Conservation (phyloP, 768 basidiomycete genomes). For the Xanthoconium stramineum region DNA sequence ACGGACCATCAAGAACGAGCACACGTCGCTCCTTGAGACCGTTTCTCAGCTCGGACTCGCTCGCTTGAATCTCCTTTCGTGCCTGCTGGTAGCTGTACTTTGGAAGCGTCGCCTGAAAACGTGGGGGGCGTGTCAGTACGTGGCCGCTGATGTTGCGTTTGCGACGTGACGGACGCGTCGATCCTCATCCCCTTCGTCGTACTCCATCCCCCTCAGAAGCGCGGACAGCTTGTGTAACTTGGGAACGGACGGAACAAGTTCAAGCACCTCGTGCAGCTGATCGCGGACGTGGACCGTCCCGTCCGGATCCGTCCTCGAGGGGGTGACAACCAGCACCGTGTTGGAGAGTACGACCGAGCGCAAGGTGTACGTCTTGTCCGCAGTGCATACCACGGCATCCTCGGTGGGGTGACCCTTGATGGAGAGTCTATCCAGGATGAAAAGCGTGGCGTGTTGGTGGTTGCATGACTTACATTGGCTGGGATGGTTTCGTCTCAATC, state of each 20-base stretch:
- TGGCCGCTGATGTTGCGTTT: no score
- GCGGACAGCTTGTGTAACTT: conserved; percentile 63
- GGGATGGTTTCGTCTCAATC: conserved; percentile 28
- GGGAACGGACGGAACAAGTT: conserved; percentile 75
- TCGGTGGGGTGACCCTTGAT: conserved; percentile 83
- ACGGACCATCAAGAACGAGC: conserved; percentile 63
- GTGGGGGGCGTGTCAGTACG: background rate
- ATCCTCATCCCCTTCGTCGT: conserved; percentile 61
- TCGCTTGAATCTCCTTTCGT: conserved; percentile 69
- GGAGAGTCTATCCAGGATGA: conserved; percentile 44
- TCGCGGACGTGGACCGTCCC: conserved; percentile 69
- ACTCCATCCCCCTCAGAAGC: conserved; percentile 62
- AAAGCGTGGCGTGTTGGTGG: background rate
- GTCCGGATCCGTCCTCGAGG: conserved; percentile 35
- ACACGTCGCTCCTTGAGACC: conserved; percentile 70
- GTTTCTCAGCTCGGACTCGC: conserved; percentile 64
- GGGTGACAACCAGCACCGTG: conserved; percentile 71
- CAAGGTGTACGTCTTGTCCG: conserved; percentile 73
- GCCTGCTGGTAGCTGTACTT: conserved; percentile 56
- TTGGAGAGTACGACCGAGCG: conserved; percentile 90
- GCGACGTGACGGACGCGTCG: conserved; percentile 23
- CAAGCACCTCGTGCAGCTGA: conserved; percentile 79
- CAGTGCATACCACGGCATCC: conserved; percentile 88
- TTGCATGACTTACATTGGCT: conserved; percentile 26
- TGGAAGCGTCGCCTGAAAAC: conserved; percentile 38